Conservation (phyloP, 768 basidiomycete species). For the Leccinum disarticulatum region DNA sequence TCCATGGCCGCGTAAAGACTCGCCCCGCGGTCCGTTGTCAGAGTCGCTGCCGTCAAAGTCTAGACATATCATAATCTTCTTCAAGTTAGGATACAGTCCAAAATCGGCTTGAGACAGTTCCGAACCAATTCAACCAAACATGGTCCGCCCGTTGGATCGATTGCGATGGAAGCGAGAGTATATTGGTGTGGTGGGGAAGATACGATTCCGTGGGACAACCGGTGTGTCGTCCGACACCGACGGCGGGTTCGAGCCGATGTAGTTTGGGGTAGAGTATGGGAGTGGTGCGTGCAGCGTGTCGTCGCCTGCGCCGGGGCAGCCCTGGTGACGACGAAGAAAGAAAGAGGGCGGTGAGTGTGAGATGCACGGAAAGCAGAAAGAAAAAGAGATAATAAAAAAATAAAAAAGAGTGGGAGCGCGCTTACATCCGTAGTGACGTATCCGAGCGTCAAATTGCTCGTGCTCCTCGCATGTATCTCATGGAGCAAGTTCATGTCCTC, state of each 20-base stretch:
- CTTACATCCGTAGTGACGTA: not conserved
- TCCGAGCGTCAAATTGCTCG: conserved; percentile 33
- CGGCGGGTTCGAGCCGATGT: conserved; percentile 57
- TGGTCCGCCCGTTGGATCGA: too few species aligned
- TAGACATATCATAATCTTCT: too few species aligned
- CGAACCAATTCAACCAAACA: too few species aligned
- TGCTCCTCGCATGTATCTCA: conserved; percentile 29
- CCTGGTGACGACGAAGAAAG: conserved; percentile 33
- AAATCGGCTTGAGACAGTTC: too few species aligned
- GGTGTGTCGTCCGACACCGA: conserved; percentile 45
- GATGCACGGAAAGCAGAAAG: not conserved
- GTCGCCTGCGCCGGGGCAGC: conserved; percentile 75
- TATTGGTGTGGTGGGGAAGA: too few species aligned
- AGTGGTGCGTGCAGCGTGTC: conserved; percentile 65
- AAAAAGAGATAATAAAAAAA: not conserved
- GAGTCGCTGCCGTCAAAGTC: too few species aligned
- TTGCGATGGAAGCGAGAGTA: too few species aligned
- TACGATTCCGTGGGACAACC: too few species aligned
- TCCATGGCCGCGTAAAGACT: too few species aligned
- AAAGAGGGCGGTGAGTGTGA: not conserved
- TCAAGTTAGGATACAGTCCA: too few species aligned
- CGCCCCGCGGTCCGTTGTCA: too few species aligned
- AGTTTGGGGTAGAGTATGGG: conserved; percentile 54
- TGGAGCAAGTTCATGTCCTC: not conserved
- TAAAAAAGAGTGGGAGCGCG: not conserved